Evolutionary conservation across 306 rosid species (phyloP), one percentile per base, ranked within the genome.

Genomic region (Vigna hirtella): DNA sequence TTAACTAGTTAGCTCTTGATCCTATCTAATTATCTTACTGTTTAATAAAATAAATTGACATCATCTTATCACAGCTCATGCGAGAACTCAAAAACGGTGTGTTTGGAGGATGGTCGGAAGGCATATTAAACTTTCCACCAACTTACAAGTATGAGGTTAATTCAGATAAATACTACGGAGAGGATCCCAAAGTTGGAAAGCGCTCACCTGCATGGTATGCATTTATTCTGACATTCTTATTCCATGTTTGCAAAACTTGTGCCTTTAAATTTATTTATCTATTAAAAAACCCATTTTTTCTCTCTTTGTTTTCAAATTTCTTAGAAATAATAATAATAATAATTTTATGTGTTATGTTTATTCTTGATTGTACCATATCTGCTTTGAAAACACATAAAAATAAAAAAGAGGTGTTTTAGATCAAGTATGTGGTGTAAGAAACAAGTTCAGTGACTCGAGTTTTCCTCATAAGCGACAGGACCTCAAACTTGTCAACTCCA

Each of bases 91-190:
- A 79, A 43, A 66, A 59, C 0, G 86, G 91, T 52, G 84, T 83
- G 79, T 96, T 96, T 87, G 94, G 80, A 73, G 98, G 99, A 83
- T 96, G 98, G 99, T 89, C 90, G 30, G 97, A 96, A 86, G 98
- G 97, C 77, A 45, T n/a, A n/a, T 66, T 96, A 63, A 87, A 77
- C 78, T 96, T 96, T 55, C 86, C 96, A 20, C 99, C 99, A 26
- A 96, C 98, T n/a, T 93, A 96, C 40, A 96, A 96, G 83, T 93
- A 93, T 68, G 94, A 91, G 81, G 68, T 66, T 77, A 85, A 96
- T 82, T 96, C 98, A 18, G 91, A 88, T 24, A 95, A 88, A 79
- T 96, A 93, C 83, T 71, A n/a, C 0, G 94, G 99, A 22, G 96
- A 90, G 22, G 97, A 96, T 79, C 91, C 91, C 75, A 96, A 80